Percentiles rank a stretch among this genome's conserved stretches.
These are phyloP conservation scores for Paulinella micropora DNA, from an alignment of 78 protist genomes.

Conservation along the genomic window DNA sequence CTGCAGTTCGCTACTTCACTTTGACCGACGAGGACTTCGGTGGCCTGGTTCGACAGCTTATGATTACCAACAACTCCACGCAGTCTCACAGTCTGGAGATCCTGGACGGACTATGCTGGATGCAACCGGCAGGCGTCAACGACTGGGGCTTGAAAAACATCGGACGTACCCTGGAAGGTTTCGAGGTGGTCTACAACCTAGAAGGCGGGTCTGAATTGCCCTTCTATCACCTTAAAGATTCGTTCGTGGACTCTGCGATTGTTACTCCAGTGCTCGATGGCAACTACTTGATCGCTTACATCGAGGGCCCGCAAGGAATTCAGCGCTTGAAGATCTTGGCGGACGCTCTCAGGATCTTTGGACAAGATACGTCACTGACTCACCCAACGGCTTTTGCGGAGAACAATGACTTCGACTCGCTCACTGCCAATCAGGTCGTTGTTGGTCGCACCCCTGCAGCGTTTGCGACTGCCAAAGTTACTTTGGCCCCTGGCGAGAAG, in stretches of 20 bases:
- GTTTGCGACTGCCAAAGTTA: background rate
- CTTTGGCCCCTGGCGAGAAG: background rate
- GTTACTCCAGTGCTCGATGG: background rate
- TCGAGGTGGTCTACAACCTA: background rate
- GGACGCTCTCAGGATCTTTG: too few species aligned
- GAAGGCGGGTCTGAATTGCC: background rate
- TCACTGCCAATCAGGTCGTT: too few species aligned
- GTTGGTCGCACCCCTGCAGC: background rate
- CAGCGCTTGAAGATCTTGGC: too few species aligned
- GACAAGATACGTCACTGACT: too few species aligned
- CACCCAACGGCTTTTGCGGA: too few species aligned
- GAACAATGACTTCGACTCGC: too few species aligned
- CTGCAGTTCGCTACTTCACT: background rate
- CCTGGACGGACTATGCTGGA: background rate
- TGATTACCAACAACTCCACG: background rate
- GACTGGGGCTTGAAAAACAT: background rate
- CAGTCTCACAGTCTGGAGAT: background rate
- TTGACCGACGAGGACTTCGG: background rate
- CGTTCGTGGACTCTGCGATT: background rate
- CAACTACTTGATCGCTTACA: background rate
- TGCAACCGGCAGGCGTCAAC: background rate
- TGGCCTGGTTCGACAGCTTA: background rate
- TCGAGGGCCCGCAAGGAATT: too few species aligned
- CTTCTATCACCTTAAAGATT: background rate
- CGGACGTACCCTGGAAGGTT: background rate